Evolutionary conservation across 2,329 filamentous ascomycete species (phyloP).

Genomic region (Teratosphaeria destructans): DNA sequence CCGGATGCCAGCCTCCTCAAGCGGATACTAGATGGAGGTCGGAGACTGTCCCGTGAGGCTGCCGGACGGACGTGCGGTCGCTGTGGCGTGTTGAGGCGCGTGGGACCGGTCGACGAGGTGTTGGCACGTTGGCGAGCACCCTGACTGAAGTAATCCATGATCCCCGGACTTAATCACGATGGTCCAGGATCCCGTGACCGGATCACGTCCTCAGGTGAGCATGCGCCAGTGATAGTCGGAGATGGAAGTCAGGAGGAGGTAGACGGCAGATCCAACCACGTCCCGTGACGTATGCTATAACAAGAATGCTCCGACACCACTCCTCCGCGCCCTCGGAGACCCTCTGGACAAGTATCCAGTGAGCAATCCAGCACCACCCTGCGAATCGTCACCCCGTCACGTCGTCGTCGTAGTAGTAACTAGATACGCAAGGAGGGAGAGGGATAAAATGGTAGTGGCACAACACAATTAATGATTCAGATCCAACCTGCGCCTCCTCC

Average conservation of each 20-base stretch:
- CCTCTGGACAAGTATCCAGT: neutral
- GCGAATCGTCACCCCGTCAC: neutral
- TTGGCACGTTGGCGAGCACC: constrained; percentile 1
- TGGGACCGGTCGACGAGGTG: constrained; percentile 7
- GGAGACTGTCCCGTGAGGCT: constrained; percentile 19
- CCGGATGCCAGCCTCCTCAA: constrained; percentile 21
- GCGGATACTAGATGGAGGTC: constrained; percentile 22
- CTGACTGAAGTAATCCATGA: constrained; percentile 20
- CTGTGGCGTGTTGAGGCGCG: constrained; percentile 7
- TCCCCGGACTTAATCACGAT: neutral
- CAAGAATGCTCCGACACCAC: neutral
- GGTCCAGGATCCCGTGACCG: neutral
- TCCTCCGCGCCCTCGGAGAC: neutral
- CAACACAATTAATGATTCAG: neutral
- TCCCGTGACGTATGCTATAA: neutral
- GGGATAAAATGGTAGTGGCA: neutral
- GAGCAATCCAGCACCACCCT: neutral
- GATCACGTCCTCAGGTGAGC: neutral
- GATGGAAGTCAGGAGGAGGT: too few species aligned
- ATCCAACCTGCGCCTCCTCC: neutral
- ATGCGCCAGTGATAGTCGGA: neutral
- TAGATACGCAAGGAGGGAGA: neutral
- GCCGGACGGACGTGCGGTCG: constrained; percentile 2
- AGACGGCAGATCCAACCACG: neutral
- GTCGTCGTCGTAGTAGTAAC: neutral